These are phyloP conservation scores for Pseudomassariella vexata DNA, from an alignment of 2,329 filamentous ascomycete genomes.

Conservation along the genomic window DNA sequence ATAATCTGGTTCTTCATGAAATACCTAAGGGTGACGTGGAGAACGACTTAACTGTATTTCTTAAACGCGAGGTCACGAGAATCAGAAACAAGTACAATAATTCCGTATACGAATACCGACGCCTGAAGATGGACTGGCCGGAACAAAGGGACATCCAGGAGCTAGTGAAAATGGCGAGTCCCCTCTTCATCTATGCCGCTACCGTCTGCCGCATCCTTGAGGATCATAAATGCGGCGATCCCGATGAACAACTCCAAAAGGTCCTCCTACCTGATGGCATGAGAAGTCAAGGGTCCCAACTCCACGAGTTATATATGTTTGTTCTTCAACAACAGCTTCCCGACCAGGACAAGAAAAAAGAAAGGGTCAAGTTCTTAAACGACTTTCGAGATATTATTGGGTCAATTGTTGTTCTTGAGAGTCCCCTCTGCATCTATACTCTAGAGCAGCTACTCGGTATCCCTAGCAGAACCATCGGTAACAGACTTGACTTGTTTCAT, in stretches of 20 bases:
- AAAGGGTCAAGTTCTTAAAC: too few species aligned
- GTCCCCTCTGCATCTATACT: background rate
- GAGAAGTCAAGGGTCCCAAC: background rate
- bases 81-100: constrained; percentile 18
- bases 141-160: constrained; percentile 5
- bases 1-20: constrained; percentile 28
- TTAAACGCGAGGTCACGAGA: constrained; percentile 17
- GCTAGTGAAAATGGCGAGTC: constrained; percentile 19
- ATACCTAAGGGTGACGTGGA: constrained; percentile 21
- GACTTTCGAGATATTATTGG: background rate
- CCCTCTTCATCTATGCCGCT: constrained; percentile 29
- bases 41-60: constrained; percentile 27
- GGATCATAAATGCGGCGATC: constrained; percentile 5
- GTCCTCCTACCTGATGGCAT: background rate
- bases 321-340: too few species aligned
- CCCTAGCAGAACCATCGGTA: background rate
- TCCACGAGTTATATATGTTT: too few species aligned
- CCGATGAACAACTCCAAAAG: background rate
- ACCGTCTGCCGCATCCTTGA: constrained; percentile 23
- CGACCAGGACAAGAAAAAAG: too few species aligned
- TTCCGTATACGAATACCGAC: constrained; percentile 4
- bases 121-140: constrained; percentile 23
- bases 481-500: background rate
- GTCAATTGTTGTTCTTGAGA: background rate
- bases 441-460: background rate